Evolutionary conservation across 495 filamentous ascomycete species (phyloP), one percentile per base, ranked within the genome.

Genomic region (Penicillium canescens): DNA sequence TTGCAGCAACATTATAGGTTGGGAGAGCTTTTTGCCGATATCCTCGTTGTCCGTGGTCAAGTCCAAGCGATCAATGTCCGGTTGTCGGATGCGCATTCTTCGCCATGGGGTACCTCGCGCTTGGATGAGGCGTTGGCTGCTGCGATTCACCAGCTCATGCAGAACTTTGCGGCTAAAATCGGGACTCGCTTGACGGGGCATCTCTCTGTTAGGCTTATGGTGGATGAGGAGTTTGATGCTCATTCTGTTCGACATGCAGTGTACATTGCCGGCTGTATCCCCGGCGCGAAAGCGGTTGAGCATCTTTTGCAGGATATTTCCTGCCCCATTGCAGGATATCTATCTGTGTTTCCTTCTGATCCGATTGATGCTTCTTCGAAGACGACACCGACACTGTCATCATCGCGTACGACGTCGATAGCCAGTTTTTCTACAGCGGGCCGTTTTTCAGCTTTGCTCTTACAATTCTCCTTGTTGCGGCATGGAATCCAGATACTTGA

Each of bases 11-110:
- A 79, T 59, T 79, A 84, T 33, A 61, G 70, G 3, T 82, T 87
- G 0, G 74, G 77, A 0, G 85, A 89, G 65, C 90, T 87, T 65
- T 84, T 82, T 57, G 87, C 87, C 0, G 88, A 92, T 52, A 53
- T 85, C 1, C 72, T 93, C 10, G 66, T 91, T 3, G 68, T 90
- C 1, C 62, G 70, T 2, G 85, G 86, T 0, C 57, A 78, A 33
- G 71, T 92, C 38, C 79, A 78, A 38, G 80, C 81, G 2, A 87
- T 91, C 56, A 78, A 85, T 2, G 78, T 85, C 11, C 87, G 85
- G 51, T 79, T 82, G 9, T 61, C 57, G 13, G 56, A 63, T 37
- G 21, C 54, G 3, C 51, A 55, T 4, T 59, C 76, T 6, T 48
- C 50, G 0, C 78, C 82, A 8, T 89, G 86, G 71, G 68, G 75